Evolutionary conservation across 106 monocot species (phyloP).

Genomic region (Phalaenopsis aphrodite): DNA sequence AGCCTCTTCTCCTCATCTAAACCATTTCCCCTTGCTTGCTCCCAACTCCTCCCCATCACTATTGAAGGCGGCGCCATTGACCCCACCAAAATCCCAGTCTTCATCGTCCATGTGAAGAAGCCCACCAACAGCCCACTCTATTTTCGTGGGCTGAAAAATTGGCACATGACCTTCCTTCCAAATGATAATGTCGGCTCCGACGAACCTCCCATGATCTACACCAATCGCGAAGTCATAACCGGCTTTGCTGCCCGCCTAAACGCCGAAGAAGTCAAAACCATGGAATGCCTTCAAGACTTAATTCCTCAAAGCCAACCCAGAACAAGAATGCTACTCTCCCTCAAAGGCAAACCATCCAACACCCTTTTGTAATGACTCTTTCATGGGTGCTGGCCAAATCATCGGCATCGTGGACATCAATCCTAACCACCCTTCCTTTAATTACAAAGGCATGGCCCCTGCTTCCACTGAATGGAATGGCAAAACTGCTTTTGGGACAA

Average conservation of each 20-base stretch:
- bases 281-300: slow-evolving; percentile 21
- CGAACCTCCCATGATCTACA: slow-evolving; percentile 6
- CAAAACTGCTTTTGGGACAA: background rate
- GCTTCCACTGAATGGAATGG: slow-evolving; percentile 22
- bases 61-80: background rate
- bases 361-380: slow-evolving; percentile 10
- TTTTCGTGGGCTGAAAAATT: background rate
- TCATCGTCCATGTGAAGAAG: slow-evolving; percentile 9
- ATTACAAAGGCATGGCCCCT: slow-evolving; percentile 13
- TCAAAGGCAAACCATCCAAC: background rate
- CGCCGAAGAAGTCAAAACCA: slow-evolving; percentile 15
- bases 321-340: slow-evolving; percentile 11
- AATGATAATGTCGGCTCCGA: background rate
- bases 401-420: slow-evolving; percentile 39
- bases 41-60: background rate
- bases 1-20: background rate
- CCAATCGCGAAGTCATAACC: background rate
- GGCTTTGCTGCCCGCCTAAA: slow-evolving; percentile 35
- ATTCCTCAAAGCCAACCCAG: slow-evolving; percentile 27
- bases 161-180: slow-evolving; percentile 21
- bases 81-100: slow-evolving; percentile 6
- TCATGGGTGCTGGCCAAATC: slow-evolving; percentile 24
- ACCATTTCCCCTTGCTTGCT: background rate
- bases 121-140: slow-evolving; percentile 1
- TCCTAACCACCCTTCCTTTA: slow-evolving; percentile 34